These are phyloP conservation scores for Ophiostoma sp. DNA, from an alignment of 2,329 filamentous ascomycete genomes.

Conservation along the genomic window DNA sequence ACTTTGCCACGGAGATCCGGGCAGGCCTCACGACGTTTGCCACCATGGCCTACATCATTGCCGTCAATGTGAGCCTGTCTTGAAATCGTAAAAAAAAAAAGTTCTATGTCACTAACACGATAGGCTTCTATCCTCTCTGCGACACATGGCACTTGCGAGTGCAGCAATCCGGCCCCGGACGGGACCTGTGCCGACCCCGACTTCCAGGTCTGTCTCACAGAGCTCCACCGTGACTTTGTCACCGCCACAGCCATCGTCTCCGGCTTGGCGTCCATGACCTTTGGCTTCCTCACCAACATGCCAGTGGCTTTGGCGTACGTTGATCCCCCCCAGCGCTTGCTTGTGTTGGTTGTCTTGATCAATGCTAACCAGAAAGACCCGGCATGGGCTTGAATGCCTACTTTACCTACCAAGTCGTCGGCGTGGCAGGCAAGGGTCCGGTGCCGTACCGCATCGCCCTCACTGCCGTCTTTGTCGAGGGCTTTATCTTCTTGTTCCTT, in stretches of 20 bases:
- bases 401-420: constrained; percentile 62
- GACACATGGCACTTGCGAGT: constrained; percentile 71
- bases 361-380: constrained; percentile 40
- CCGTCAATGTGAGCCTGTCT: constrained; percentile 51
- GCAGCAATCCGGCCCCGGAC: constrained; percentile 32
- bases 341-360: constrained; percentile 16
- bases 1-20: constrained; percentile 71
- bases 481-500: constrained; percentile 58
- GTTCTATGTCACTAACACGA: background rate
- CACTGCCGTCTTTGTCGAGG: constrained; percentile 60
- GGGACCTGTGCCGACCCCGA: constrained; percentile 31
- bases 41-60: constrained; percentile 82
- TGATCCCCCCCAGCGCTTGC: background rate
- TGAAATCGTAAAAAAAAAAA: background rate
- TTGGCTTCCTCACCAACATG: constrained; percentile 76
- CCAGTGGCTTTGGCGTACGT: constrained; percentile 68
- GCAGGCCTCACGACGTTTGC: constrained; percentile 76
- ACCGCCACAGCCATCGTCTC: constrained; percentile 78
- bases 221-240: constrained; percentile 68
- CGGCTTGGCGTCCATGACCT: constrained; percentile 67
- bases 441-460: constrained; percentile 56
- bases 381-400: constrained; percentile 65
- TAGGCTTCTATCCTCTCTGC: constrained; percentile 67
- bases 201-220: constrained; percentile 32
- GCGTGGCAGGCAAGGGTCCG: constrained; percentile 50